A percentile compares a stretch with the other conserved stretches of the same genome.
Evolutionary conservation across 352 stramenopile genomes (phyloP).

Genomic region (Globisporangium perplexum): DNA sequence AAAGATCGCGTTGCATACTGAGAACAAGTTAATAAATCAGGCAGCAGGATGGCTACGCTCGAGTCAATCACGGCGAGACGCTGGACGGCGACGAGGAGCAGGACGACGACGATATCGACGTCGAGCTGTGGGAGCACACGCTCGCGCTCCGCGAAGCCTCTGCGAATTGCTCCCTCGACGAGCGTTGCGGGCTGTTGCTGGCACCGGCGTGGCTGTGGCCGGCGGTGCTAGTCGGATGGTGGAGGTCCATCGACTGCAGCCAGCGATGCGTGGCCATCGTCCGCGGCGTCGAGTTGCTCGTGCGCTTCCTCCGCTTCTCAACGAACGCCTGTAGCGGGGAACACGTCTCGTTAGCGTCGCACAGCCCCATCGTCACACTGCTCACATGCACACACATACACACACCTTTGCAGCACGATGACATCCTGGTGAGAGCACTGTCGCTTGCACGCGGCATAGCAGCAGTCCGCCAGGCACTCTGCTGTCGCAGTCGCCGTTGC

Average conservation of each 20-base stretch:
- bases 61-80: too few relatives aligned
- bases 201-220: too few relatives aligned
- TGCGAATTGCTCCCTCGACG: background rate
- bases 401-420: constrained; percentile 40
- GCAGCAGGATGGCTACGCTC: too few relatives aligned
- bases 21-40: background rate
- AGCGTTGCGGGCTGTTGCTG: background rate
- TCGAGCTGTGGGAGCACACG: background rate
- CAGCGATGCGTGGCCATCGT: constrained; percentile 62
- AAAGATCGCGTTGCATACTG: background rate
- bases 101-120: background rate
- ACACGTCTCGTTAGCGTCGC: background rate
- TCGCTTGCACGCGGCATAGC: constrained; percentile 12
- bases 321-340: constrained; percentile 41
- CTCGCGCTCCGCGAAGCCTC: background rate
- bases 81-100: too few relatives aligned
- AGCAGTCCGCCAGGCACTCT: background rate
- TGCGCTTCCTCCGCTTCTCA: constrained; percentile 49
- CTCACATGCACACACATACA: background rate
- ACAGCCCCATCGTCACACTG: too few relatives aligned
- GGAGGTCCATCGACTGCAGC: constrained; percentile 43
- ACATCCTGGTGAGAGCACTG: constrained; percentile 42
- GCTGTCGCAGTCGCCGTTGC: background rate
- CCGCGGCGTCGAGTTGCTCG: constrained; percentile 41
- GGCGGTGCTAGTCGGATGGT: background rate